Evolutionary conservation across 2,329 filamentous ascomycete genomes (phyloP).

Genomic region (Colletotrichum sp.): DNA sequence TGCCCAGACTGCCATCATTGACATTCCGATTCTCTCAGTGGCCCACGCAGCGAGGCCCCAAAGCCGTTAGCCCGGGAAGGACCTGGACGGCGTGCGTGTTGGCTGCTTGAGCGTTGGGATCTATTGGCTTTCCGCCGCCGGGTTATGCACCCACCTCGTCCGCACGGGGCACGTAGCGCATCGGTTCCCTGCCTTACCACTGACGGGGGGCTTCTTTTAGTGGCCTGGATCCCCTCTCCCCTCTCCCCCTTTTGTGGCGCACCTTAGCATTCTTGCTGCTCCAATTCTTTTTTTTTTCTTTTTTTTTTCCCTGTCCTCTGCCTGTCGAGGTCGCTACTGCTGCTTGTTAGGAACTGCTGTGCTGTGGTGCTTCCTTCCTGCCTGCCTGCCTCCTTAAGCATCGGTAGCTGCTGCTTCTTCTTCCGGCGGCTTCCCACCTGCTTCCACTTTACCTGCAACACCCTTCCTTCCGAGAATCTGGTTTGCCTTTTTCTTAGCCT

Average conservation of each 20-base stretch:
- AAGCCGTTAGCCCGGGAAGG: constrained; percentile 1
- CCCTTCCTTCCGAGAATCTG: background rate
- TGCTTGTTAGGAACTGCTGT: background rate
- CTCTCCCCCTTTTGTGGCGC: background rate
- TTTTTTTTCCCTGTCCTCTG: background rate
- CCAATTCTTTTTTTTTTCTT: background rate
- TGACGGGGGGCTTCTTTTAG: background rate
- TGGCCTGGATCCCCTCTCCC: background rate
- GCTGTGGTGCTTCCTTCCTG: background rate
- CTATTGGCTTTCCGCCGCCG: background rate
- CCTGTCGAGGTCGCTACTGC: background rate
- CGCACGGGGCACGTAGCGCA: background rate
- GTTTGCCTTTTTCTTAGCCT: background rate
- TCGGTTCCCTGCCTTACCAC: background rate
- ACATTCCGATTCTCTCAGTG: background rate
- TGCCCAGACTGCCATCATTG: background rate
- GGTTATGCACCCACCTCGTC: background rate
- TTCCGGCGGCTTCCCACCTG: background rate
- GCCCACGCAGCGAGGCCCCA: background rate
- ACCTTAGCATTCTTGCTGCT: background rate
- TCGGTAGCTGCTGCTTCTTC: background rate
- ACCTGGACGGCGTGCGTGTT: background rate
- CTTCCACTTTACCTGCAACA: background rate
- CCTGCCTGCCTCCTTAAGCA: background rate
- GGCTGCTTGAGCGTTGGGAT: background rate